A percentile compares a stretch with the other conserved stretches of the same genome.
These are phyloP conservation scores for Filobasidium floriforme DNA, from an alignment of 768 basidiomycete genomes.

Conservation along the genomic window DNA sequence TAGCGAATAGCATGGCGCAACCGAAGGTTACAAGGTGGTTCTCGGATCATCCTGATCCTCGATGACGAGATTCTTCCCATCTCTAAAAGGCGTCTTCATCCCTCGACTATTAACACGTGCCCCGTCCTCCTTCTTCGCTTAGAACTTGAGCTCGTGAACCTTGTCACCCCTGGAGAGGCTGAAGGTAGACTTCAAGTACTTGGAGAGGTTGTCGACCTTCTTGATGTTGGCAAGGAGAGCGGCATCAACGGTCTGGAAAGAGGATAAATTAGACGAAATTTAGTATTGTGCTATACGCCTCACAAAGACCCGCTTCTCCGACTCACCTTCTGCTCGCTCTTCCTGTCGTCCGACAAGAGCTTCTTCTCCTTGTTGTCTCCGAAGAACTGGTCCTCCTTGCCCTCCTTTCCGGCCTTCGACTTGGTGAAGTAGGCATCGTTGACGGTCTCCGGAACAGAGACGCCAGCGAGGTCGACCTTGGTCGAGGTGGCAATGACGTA, in stretches of 20 bases:
- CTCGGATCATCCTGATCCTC: neutral
- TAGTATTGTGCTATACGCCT: neutral
- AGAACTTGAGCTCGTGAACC: constrained; percentile 92
- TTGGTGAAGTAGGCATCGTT: constrained; percentile 92
- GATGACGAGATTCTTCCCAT: constrained; percentile 3
- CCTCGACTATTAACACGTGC: neutral
- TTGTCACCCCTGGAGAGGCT: constrained; percentile 94
- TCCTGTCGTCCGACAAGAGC: constrained; percentile 74
- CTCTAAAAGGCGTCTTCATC: neutral
- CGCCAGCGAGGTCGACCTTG: constrained; percentile 67
- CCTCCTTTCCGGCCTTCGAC: constrained; percentile 60
- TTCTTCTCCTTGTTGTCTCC: constrained; percentile 84
- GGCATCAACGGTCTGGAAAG: constrained; percentile 40
- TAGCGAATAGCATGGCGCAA: constrained; percentile 1
- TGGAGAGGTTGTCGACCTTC: constrained; percentile 80
- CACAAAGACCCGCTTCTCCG: constrained; percentile 50
- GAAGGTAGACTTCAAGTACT: constrained; percentile 88
- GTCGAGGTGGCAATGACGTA: constrained; percentile 98
- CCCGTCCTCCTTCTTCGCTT: constrained; percentile 22
- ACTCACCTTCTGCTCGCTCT: constrained; percentile 75
- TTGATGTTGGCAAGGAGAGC: constrained; percentile 73
- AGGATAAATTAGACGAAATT: neutral
- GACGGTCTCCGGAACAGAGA: constrained; percentile 68
- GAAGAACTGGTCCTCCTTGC: constrained; percentile 97
- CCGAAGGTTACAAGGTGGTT: neutral